Evolutionary conservation across 768 basidiomycete genomes (phyloP).

Genomic region (Cubamyces sp.): DNA sequence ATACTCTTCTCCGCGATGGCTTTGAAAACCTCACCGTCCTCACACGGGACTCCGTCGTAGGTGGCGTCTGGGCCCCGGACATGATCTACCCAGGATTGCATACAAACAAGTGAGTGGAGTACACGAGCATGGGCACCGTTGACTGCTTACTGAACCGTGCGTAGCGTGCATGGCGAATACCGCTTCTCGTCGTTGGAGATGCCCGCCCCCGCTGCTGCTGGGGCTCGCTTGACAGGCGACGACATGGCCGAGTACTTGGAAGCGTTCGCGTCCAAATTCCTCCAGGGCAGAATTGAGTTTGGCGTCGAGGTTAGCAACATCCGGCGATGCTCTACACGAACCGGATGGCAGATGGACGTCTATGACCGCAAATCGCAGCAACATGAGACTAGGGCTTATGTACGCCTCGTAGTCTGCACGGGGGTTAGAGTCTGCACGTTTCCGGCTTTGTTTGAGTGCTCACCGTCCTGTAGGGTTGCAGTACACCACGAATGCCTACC

Average conservation of each 20-base stretch:
- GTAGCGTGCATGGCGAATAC: conserved; percentile 67
- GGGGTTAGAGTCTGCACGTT: conserved; percentile 43
- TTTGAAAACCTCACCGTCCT: conserved; percentile 58
- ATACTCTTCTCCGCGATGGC: conserved; percentile 59
- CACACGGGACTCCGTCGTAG: conserved; percentile 56
- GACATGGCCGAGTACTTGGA: conserved; percentile 63
- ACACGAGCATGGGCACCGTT: no score
- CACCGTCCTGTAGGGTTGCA: conserved; percentile 51
- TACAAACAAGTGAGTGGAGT: conserved; percentile 58
- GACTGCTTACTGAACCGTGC: background rate
- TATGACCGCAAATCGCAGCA: conserved; percentile 33
- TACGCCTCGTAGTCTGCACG: conserved; percentile 59
- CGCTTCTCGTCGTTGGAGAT: conserved; percentile 59
- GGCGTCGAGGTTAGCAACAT: conserved; percentile 53
- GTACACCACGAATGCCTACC: conserved; percentile 49
- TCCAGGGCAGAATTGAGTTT: conserved; percentile 49
- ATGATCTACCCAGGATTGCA: conserved; percentile 58
- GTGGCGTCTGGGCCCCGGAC: conserved; percentile 61
- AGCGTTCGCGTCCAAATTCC: conserved; percentile 50
- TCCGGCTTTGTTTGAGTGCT: background rate
- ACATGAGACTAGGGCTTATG: conserved; percentile 43
- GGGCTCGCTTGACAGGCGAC: conserved; percentile 53
- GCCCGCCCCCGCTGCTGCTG: conserved; percentile 47
- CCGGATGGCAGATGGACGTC: conserved; percentile 51
- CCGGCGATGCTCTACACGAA: conserved; percentile 27